phyloP scores from a whole-genome alignment of 2,329 filamentous ascomycete species.

The Myriosclerotinia duriaeana region DNA sequence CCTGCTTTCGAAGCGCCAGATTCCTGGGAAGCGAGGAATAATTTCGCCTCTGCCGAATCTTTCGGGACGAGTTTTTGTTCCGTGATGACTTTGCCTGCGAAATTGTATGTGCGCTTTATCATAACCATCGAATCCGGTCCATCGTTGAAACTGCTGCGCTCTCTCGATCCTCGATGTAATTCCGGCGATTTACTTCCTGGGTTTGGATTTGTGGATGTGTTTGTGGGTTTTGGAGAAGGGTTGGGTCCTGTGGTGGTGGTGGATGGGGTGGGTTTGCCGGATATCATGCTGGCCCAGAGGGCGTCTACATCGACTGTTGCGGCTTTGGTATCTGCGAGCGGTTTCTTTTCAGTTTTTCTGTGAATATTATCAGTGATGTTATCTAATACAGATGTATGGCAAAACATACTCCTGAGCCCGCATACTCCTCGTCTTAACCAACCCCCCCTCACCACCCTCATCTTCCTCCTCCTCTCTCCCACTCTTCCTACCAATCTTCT shows the following conservation, averaged over 20 bases:
- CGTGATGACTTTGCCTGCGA: constrained; percentile 69
- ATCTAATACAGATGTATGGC: neutral
- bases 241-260: constrained; percentile 13
- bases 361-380: too few species aligned
- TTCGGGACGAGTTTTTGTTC: constrained; percentile 69
- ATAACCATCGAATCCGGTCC: constrained; percentile 49
- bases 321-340: constrained; percentile 32
- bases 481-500: constrained; percentile 45
- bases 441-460: constrained; percentile 63
- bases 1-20: constrained; percentile 27
- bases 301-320: constrained; percentile 70
- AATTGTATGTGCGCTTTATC: constrained; percentile 72
- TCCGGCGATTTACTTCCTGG: constrained; percentile 1
- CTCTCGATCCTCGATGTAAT: constrained; percentile 24
- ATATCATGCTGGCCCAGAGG: constrained; percentile 66
- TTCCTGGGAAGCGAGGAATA: constrained; percentile 56
- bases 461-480: constrained; percentile 55
- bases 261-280: constrained; percentile 41
- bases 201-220: neutral
- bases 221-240: constrained; percentile 13
- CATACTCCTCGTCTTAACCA: constrained; percentile 73
- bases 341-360: constrained; percentile 37
- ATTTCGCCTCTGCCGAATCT: constrained; percentile 63
- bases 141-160: constrained; percentile 33
- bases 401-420: constrained; percentile 60